Evolutionary conservation across 2,329 filamentous ascomycete species (phyloP).

Genomic region (Pyricularia pennisetigena): DNA sequence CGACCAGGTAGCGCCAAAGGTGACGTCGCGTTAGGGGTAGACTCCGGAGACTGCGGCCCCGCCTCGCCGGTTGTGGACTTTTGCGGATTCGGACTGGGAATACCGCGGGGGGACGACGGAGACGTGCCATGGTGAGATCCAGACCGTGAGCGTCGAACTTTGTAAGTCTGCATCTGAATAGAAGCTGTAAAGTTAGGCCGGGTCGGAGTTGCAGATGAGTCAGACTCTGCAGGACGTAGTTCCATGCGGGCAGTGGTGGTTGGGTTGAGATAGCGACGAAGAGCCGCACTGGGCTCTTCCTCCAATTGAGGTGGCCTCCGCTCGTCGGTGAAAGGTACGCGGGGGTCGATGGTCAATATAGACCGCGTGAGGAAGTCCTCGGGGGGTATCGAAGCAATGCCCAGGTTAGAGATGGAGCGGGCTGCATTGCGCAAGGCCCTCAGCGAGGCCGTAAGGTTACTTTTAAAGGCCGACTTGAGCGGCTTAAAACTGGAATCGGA

Average conservation of each 20-base stretch:
- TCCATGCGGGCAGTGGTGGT: constrained; percentile 40
- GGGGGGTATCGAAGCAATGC: constrained; percentile 52
- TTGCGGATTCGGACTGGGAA: constrained; percentile 6
- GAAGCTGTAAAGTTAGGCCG: constrained; percentile 46
- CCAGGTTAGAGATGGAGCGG: constrained; percentile 51
- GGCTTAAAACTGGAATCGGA: constrained; percentile 30
- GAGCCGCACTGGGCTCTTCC: constrained; percentile 55
- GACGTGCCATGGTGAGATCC: constrained; percentile 12
- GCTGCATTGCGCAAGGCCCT: constrained; percentile 55
- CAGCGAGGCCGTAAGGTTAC: constrained; percentile 58
- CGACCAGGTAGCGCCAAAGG: constrained; percentile 29
- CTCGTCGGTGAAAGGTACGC: constrained; percentile 58
- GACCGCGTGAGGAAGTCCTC: constrained; percentile 60
- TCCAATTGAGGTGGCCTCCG: constrained; percentile 51
- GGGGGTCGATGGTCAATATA: constrained; percentile 56
- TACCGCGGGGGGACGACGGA: not conserved
- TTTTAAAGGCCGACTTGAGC: constrained; percentile 53
- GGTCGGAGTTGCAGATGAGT: constrained; percentile 10
- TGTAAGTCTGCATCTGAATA: constrained; percentile 65
- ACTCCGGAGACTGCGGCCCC: not conserved
- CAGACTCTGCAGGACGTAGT: constrained; percentile 16
- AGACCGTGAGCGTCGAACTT: constrained; percentile 40
- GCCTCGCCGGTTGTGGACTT: not conserved
- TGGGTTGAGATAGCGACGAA: constrained; percentile 60
- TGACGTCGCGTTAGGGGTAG: not conserved